Conservation (phyloP, 2,329 filamentous ascomycete genomes). For the Colletotrichum godetiae region DNA sequence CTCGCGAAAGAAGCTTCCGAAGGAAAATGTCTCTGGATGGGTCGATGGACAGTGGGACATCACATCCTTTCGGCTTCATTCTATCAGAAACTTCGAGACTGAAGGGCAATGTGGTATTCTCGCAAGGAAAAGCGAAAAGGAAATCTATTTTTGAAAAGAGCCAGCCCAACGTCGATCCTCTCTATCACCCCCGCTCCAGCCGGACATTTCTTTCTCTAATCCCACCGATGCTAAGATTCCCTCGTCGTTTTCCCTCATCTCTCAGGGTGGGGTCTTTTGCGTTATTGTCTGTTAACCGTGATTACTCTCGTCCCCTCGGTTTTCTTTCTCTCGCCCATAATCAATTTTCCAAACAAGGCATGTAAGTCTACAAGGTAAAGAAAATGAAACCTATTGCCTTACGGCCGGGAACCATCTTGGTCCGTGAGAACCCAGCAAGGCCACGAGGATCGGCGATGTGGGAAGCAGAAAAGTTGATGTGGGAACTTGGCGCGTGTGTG, state of each 20-base stretch:
- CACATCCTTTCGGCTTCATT: not conserved
- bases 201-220: not conserved
- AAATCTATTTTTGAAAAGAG: not conserved
- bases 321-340: not conserved
- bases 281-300: not conserved
- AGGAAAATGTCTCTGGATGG: not conserved
- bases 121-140: not conserved
- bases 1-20: not conserved
- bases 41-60: not conserved
- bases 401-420: not conserved
- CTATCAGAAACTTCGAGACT: not conserved
- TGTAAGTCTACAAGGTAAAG: too few relatives aligned
- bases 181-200: not conserved
- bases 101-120: not conserved
- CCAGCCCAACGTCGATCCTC: not conserved
- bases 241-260: not conserved
- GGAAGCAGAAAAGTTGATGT: too few relatives aligned
- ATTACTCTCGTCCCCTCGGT: not conserved
- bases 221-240: not conserved
- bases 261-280: not conserved
- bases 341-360: not conserved
- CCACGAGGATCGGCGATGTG: not conserved
- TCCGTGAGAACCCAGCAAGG: not conserved
- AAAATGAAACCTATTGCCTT: not conserved
- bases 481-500: not conserved